These are phyloP conservation scores for Colletotrichum tropicale DNA, from an alignment of 2,329 filamentous ascomycete species.

Conservation along the genomic window DNA sequence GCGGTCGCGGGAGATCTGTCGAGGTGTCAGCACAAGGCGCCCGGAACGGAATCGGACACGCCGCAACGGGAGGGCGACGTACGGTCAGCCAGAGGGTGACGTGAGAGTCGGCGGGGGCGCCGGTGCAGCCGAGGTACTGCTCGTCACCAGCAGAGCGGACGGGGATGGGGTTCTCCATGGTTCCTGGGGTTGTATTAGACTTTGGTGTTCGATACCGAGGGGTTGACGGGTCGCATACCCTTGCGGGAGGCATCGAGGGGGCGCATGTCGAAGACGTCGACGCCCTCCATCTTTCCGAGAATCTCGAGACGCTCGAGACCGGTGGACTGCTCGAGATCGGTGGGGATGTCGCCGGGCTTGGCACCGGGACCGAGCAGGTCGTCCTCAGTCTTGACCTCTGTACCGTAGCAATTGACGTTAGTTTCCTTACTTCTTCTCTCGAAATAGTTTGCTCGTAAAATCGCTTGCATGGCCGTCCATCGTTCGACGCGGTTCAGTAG, in stretches of 20 bases:
- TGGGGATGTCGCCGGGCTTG: constrained; percentile 81
- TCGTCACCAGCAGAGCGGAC: constrained; percentile 94
- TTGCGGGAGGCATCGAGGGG: constrained; percentile 89
- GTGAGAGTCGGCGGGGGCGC: constrained; percentile 91
- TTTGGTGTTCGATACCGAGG: not conserved
- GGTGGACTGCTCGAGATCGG: constrained; percentile 93
- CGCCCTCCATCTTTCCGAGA: constrained; percentile 97
- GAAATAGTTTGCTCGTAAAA: not conserved
- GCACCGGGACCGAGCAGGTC: constrained; percentile 89
- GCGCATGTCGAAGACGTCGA: constrained; percentile 98
- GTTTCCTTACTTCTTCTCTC: not conserved
- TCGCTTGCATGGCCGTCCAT: not conserved
- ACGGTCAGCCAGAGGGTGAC: constrained; percentile 88
- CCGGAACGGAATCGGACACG: not conserved
- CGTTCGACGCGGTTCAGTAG: constrained; percentile 17
- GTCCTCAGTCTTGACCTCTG: constrained; percentile 82
- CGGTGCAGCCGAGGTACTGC: constrained; percentile 97
- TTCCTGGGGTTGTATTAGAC: constrained; percentile 61
- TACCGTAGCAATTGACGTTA: constrained; percentile 13
- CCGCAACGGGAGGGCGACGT: constrained; percentile 42
- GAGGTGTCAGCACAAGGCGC: not conserved
- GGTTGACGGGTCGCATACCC: constrained; percentile 55
- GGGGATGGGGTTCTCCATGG: constrained; percentile 85
- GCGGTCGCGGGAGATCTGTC: constrained; percentile 82
- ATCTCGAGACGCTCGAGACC: constrained; percentile 99